A percentile compares a stretch with the other conserved stretches of the same genome.
Evolutionary conservation across 371 early-diverging fungal species (phyloP).

Genomic region (Catenaria anguillulae): DNA sequence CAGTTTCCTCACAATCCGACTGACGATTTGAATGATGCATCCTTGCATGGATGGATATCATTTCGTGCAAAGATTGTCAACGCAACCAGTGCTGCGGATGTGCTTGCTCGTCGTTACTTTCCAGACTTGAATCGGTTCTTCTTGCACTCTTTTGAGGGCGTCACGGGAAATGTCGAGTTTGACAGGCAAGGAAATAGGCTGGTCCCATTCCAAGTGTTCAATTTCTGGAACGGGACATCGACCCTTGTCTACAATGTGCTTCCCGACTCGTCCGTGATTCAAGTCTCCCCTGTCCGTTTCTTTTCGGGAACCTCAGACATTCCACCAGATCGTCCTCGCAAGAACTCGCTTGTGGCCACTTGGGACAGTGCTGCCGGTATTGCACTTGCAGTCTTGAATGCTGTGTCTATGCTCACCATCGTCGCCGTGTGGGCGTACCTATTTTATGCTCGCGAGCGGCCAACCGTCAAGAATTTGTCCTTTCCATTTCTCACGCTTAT

Average conservation of each 20-base stretch:
- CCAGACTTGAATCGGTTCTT: background rate
- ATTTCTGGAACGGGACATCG: too few species aligned
- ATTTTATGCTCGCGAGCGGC: background rate
- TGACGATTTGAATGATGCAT: too few species aligned
- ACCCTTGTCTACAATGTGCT: too few species aligned
- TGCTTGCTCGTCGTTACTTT: background rate
- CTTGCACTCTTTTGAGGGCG: background rate
- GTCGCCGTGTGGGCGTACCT: background rate
- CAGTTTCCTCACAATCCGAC: too few species aligned
- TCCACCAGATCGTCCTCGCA: too few species aligned
- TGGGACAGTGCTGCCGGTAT: too few species aligned
- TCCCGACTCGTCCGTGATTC: too few species aligned
- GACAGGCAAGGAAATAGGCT: background rate
- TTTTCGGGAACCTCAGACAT: too few species aligned
- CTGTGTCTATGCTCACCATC: background rate
- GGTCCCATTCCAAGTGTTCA: background rate
- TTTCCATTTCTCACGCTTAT: background rate
- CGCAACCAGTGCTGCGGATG: background rate
- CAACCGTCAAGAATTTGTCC: background rate
- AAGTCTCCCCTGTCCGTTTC: too few species aligned
- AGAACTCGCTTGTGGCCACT: too few species aligned
- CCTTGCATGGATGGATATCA: too few species aligned
- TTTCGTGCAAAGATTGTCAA: background rate
- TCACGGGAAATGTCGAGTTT: background rate
- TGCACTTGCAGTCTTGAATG: too few species aligned